Conservation (phyloP, 805 yeast species). For the Zygoascus flipseniorum region DNA sequence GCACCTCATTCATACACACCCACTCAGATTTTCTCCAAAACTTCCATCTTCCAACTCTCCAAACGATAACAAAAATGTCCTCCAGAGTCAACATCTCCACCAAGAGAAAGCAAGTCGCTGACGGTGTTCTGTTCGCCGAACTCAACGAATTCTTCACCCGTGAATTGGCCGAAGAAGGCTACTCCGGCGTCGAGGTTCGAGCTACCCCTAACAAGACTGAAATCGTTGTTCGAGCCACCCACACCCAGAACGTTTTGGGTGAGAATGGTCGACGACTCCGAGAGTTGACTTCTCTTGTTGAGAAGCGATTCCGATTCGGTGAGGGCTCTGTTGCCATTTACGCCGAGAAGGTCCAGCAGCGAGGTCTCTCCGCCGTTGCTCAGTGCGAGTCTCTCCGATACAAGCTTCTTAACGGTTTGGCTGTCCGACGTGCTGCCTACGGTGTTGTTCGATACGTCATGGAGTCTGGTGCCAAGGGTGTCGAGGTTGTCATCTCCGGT, state of each 20-base stretch:
- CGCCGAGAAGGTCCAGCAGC: constrained; percentile 99
- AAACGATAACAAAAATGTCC: constrained; percentile 12
- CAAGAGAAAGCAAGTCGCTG: constrained; percentile 99
- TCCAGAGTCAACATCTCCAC: constrained; percentile 61
- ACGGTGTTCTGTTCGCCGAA: constrained; percentile 99
- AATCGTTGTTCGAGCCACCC: constrained; percentile 97
- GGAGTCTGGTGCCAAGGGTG: constrained; percentile 99
- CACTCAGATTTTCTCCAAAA: constrained; percentile 3
- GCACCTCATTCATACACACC: neutral
- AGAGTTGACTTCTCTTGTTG: constrained; percentile 94
- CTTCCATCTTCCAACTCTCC: neutral
- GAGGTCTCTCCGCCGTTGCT: constrained; percentile 99
- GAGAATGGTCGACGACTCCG: constrained; percentile 99
- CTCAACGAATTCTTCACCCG: constrained; percentile 99
- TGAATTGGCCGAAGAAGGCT: constrained; percentile 99
- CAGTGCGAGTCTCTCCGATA: constrained; percentile 98
- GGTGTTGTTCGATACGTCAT: constrained; percentile 99
- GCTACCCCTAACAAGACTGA: constrained; percentile 97
- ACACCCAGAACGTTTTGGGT: constrained; percentile 97
- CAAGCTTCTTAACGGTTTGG: constrained; percentile 97
- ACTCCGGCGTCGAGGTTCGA: constrained; percentile 99
- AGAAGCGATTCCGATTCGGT: constrained; percentile 96
- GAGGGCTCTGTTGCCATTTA: constrained; percentile 88
- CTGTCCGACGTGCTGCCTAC: constrained; percentile 99
- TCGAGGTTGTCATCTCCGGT: constrained; percentile 99